phyloP scores from a whole-genome alignment of 2,329 filamentous ascomycete species.

The Cadophora gregata region DNA sequence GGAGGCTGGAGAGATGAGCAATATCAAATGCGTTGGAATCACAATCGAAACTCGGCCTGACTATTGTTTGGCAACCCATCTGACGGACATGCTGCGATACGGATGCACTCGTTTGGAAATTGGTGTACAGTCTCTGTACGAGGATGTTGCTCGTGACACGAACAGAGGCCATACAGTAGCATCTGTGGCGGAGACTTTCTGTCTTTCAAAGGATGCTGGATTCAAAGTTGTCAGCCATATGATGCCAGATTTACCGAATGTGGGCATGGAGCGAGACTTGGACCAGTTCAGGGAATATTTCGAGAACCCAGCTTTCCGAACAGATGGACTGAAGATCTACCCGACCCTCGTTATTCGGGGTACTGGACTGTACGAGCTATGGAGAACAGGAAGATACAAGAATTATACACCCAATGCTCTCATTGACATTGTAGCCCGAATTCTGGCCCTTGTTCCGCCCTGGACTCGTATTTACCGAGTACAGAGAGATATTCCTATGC shows the following conservation, averaged over 20 bases:
- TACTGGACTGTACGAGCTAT: conserved; percentile 94
- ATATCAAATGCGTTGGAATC: conserved; percentile 96
- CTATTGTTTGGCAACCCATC: conserved; percentile 94
- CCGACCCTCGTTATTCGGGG: conserved; percentile 96
- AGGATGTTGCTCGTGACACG: conserved; percentile 97
- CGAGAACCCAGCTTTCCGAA: conserved; percentile 93
- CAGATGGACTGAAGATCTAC: conserved; percentile 97
- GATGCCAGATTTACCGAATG: conserved; percentile 99
- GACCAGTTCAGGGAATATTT: conserved; percentile 99
- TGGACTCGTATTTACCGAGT: conserved; percentile 99
- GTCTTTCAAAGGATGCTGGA: conserved; percentile 94
- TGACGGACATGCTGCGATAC: conserved; percentile 96
- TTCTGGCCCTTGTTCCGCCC: conserved; percentile 89
- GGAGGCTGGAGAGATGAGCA: conserved; percentile 92
- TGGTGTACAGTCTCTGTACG: conserved; percentile 95
- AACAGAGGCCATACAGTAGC: conserved; percentile 97
- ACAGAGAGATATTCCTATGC: conserved; percentile 99
- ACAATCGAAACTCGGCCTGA: conserved; percentile 98
- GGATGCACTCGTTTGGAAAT: conserved; percentile 94
- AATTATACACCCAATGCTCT: conserved; percentile 98
- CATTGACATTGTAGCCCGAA: conserved; percentile 95
- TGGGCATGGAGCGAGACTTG: conserved; percentile 96
- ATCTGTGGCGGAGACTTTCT: conserved; percentile 94
- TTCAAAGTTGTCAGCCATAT: conserved; percentile 99
- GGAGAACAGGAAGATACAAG: conserved; percentile 95